Conservation (phyloP, 306 rosid species). For the Quercus engelmannii region DNA sequence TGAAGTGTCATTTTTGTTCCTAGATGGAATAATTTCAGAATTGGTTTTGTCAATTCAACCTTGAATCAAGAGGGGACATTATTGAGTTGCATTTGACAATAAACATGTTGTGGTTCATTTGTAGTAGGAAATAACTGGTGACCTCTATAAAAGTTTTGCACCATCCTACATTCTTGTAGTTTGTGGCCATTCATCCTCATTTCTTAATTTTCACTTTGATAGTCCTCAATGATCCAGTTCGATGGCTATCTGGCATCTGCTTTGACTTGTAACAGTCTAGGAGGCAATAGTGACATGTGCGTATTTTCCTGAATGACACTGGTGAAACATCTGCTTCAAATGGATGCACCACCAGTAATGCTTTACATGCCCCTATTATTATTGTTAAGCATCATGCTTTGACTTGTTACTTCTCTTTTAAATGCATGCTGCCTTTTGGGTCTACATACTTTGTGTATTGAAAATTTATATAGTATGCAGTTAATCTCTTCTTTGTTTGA, state of each 20-base stretch:
- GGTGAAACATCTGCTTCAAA: too few species aligned
- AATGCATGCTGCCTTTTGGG: not conserved
- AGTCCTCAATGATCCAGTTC: not conserved
- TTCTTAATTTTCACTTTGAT: not conserved
- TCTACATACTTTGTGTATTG: not conserved
- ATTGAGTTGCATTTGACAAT: not conserved
- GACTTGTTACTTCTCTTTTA: not conserved
- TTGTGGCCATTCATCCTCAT: not conserved
- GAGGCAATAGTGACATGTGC: too few species aligned
- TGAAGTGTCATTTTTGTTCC: not conserved
- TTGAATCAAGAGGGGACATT: not conserved
- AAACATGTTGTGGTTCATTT: not conserved
- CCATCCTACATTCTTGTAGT: not conserved
- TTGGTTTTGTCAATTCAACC: not conserved
- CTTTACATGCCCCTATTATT: not conserved
- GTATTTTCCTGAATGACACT: too few species aligned
- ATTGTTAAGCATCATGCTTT: not conserved
- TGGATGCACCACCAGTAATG: not conserved
- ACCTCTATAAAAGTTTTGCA: not conserved
- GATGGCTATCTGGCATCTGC: not conserved
- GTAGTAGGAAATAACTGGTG: not conserved
- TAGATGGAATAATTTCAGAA: not conserved
- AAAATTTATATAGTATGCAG: not conserved
- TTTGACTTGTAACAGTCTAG: too few species aligned
- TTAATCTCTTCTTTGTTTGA: not conserved